Base-by-base conservation (phyloP, 345 rosid species). In the Angophora floribunda region DNA sequence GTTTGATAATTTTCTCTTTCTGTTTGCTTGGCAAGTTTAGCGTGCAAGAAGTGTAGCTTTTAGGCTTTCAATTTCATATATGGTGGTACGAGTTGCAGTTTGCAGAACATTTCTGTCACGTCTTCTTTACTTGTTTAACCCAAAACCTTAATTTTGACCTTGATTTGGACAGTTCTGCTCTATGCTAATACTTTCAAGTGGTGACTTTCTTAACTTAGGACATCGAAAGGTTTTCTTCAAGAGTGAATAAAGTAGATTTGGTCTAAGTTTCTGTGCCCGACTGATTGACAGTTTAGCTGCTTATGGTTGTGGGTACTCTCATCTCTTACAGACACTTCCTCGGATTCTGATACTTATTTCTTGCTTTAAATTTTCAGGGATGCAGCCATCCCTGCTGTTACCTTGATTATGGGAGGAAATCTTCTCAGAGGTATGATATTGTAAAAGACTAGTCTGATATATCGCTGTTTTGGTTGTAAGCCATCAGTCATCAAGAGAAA, bases 401-500 rank as follows among this genome's bases (percentile, higher is more conserved):
- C 93, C 30, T 85, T 94, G 85, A 88, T 94, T 22, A 89, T 91
- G 41, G 96, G 96, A 87, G 94, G 90, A 82, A 94, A 93, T 86
- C 94, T 94, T 91, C 92, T 93, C 4, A 90, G 79, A 88, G 89
- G 89, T 87, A 86, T 36, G 12, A 55, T 19, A 86, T 13, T 22
- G 36, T 17, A 19, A 9, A 51, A 36, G 52, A 84, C 86, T 51
- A 2, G 3, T 22, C 22, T 22, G 86, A 30, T 36, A 52, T 30
- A 52, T 52, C 24, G 11, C 21, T 5, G 24, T 15, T 85, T 52
- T 85, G 26, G 87, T 51, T 30, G 50, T 36, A 85, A 51, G 47
- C 65, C 87, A 75, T 41, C 84, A 41, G 24, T 5, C 32, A 75
- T 75, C 84, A 19, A 75, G 84, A 41, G 49, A 24, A 36, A 75